Percentiles rank a stretch among this genome's conserved stretches.
Evolutionary conservation across 495 filamentous ascomycete species (phyloP).

Genomic region (Aspergillus nidulans): DNA sequence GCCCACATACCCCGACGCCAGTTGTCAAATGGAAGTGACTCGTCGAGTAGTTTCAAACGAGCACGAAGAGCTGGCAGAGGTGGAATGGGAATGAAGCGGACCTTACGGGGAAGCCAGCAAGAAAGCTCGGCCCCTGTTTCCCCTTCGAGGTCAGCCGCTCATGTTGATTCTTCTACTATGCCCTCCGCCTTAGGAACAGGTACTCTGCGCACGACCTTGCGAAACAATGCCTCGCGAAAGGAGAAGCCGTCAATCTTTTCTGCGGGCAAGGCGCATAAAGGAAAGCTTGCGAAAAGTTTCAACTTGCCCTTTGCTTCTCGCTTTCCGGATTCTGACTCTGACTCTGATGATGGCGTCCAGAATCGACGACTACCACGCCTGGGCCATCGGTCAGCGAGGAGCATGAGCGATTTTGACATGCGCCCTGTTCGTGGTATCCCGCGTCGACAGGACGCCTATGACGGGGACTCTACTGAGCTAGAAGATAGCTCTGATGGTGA

Average conservation of each 20-base stretch:
- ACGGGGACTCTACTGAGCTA: slow-evolving; percentile 67
- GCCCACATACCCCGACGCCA: slow-evolving; percentile 23
- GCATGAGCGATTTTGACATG: slow-evolving; percentile 74
- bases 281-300: slow-evolving; percentile 27
- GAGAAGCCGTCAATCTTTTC: slow-evolving; percentile 43
- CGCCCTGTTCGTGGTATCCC: slow-evolving; percentile 65
- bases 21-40: slow-evolving; percentile 53
- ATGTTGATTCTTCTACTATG: slow-evolving; percentile 26
- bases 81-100: slow-evolving; percentile 47
- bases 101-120: slow-evolving; percentile 44
- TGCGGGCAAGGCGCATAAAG: slow-evolving; percentile 43
- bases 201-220: slow-evolving; percentile 49
- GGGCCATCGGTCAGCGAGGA: slow-evolving; percentile 72
- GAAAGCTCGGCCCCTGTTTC: slow-evolving; percentile 21
- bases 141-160: slow-evolving; percentile 27
- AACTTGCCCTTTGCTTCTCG: slow-evolving; percentile 27
- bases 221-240: slow-evolving; percentile 27
- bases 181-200: slow-evolving; percentile 30
- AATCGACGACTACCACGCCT: slow-evolving; percentile 56
- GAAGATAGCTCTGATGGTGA: slow-evolving; percentile 56
- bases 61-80: slow-evolving; percentile 31
- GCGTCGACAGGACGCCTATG: slow-evolving; percentile 41
- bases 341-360: slow-evolving; percentile 45
- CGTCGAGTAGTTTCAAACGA: slow-evolving; percentile 59
- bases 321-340: slow-evolving; percentile 71